A percentile compares a stretch with the other conserved stretches of the same genome.
Conservation (phyloP, 2,329 filamentous ascomycete genomes). For the Talaromyces sp. region DNA sequence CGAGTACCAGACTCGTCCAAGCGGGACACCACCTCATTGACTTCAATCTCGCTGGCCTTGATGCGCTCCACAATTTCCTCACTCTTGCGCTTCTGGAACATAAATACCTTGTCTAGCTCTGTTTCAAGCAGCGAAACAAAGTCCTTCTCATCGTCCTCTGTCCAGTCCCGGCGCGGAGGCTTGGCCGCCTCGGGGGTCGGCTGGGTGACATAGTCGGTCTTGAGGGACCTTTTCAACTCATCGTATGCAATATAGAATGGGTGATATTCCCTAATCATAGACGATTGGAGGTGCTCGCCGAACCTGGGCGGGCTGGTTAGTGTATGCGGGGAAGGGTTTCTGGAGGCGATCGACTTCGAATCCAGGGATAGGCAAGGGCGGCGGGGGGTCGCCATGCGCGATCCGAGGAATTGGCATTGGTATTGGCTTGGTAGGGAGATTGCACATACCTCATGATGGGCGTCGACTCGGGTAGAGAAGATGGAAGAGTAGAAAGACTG, state of each 20-base stretch:
- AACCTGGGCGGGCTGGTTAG: constrained; percentile 62
- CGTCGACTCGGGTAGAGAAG: constrained; percentile 2
- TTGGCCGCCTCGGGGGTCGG: constrained; percentile 51
- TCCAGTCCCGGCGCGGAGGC: constrained; percentile 70
- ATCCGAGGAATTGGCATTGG: not conserved
- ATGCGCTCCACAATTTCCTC: constrained; percentile 94
- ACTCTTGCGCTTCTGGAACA: constrained; percentile 95
- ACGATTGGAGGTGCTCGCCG: constrained; percentile 94
- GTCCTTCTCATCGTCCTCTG: constrained; percentile 84
- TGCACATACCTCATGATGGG: constrained; percentile 24
- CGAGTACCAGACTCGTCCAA: constrained; percentile 58
- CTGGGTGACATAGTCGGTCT: constrained; percentile 65
- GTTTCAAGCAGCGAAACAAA: constrained; percentile 86
- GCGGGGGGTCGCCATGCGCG: no score
- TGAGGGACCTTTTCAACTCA: constrained; percentile 83
- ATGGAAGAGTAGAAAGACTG: not conserved
- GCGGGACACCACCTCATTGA: constrained; percentile 79
- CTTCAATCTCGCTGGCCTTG: constrained; percentile 82
- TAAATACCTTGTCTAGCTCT: constrained; percentile 96
- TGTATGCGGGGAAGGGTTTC: constrained; percentile 16
- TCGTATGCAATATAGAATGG: constrained; percentile 99
- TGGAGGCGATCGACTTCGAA: not conserved
- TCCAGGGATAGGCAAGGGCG: not conserved
- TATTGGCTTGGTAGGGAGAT: not conserved
- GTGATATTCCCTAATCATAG: constrained; percentile 93